phyloP scores from a whole-genome alignment of 2,329 filamentous ascomycete genomes.

The Pseudopithomyces chartarum region DNA sequence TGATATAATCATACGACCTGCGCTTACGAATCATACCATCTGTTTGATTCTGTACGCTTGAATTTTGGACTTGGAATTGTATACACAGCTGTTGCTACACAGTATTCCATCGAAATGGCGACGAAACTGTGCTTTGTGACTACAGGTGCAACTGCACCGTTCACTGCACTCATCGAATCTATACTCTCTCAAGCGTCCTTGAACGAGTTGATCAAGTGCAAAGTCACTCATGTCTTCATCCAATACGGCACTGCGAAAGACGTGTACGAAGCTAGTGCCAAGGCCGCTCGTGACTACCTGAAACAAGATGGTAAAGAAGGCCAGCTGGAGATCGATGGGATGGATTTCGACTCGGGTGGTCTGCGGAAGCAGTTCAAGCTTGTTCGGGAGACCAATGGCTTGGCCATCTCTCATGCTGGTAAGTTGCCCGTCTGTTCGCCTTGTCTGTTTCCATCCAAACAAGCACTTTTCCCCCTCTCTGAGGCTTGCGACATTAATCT shows the following conservation, averaged over 20 bases:
- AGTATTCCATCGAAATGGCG: constrained; percentile 11
- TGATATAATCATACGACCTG: not conserved
- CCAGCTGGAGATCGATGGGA: constrained; percentile 58
- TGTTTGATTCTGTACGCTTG: not conserved
- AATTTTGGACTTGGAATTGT: not conserved
- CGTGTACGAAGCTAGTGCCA: constrained; percentile 53
- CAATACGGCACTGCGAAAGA: constrained; percentile 76
- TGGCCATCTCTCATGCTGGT: constrained; percentile 92
- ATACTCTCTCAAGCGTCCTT: constrained; percentile 69
- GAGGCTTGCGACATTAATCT: too few relatives aligned
- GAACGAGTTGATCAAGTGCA: constrained; percentile 58
- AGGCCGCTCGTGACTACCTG: constrained; percentile 19
- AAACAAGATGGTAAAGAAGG: constrained; percentile 4
- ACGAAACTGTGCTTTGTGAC: constrained; percentile 77
- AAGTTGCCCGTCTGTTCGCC: constrained; percentile 28
- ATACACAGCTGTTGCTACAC: not conserved
- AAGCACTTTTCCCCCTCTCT: too few relatives aligned
- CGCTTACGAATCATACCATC: not conserved
- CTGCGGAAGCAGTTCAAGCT: constrained; percentile 64
- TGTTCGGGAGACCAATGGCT: constrained; percentile 63
- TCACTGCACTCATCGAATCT: constrained; percentile 71
- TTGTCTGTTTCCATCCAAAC: too few relatives aligned
- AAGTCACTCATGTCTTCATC: constrained; percentile 74
- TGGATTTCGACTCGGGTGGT: constrained; percentile 68
- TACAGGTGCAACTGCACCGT: constrained; percentile 88